These are phyloP conservation scores for Vaccinium macrocarpon DNA, from an alignment of 148 eudicot genomes.

Conservation along the genomic window DNA sequence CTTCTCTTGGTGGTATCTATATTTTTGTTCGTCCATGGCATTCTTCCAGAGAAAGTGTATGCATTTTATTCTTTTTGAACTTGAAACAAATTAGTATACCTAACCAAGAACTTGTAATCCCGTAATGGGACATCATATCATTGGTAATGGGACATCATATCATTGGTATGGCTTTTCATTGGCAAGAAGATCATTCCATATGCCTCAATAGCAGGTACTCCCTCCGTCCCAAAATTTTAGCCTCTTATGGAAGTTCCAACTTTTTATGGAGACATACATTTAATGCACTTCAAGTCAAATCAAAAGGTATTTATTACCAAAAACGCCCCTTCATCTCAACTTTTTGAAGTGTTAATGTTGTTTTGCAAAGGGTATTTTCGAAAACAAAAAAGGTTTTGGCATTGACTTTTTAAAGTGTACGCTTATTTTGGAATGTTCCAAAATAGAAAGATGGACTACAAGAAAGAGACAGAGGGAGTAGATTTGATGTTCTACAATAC, in stretches of 20 bases:
- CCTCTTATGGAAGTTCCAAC: neutral
- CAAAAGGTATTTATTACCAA: neutral
- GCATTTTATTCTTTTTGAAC: conserved; percentile 19
- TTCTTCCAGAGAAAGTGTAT: conserved; percentile 67
- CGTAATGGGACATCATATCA: neutral
- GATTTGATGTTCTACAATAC: neutral
- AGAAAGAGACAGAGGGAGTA: neutral
- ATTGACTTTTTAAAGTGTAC: neutral
- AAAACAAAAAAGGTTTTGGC: neutral
- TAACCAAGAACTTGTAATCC: neutral
- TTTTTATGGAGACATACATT: neutral
- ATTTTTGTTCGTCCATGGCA: conserved; percentile 70
- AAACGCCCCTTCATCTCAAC: neutral
- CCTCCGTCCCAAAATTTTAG: neutral
- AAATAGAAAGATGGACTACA: neutral
- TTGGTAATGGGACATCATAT: neutral
- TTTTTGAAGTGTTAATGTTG: neutral
- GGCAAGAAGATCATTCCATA: neutral
- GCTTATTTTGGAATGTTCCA: neutral
- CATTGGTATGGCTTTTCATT: neutral
- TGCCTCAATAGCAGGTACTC: neutral
- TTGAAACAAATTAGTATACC: neutral
- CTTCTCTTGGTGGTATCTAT: conserved; percentile 48
- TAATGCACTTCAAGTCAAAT: neutral
- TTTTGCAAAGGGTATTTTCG: neutral